These are phyloP conservation scores for Yarrowia sp. DNA, from an alignment of 805 yeast genomes.

Conservation along the genomic window DNA sequence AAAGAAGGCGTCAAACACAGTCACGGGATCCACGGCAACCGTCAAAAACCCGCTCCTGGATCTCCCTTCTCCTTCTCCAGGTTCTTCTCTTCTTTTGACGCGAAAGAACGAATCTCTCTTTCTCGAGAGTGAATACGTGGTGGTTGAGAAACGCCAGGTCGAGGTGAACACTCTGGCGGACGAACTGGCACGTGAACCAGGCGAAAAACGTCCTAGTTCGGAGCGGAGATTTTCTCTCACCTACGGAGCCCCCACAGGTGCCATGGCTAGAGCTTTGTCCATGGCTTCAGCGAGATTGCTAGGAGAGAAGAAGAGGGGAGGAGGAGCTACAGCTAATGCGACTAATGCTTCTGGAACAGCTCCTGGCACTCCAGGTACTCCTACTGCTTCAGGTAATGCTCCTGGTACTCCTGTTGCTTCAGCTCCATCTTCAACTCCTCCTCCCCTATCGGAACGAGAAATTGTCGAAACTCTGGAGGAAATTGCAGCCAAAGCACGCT, in stretches of 20 bases:
- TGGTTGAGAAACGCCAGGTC: constrained; percentile 91
- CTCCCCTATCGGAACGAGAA: constrained; percentile 4
- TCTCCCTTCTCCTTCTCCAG: constrained; percentile 26
- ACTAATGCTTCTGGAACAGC: too few relatives aligned
- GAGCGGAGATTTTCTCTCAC: constrained; percentile 49
- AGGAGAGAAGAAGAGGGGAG: constrained; percentile 54
- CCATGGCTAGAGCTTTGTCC: constrained; percentile 84
- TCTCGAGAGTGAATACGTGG: constrained; percentile 87
- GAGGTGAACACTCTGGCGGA: constrained; percentile 97
- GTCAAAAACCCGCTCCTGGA: constrained; percentile 27
- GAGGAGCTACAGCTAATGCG: too few relatives aligned
- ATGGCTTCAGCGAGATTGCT: constrained; percentile 87
- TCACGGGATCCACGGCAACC: background rate
- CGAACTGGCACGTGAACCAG: constrained; percentile 64
- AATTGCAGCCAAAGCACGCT: constrained; percentile 88
- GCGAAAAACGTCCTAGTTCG: constrained; percentile 1
- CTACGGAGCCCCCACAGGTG: constrained; percentile 72
- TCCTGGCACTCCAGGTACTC: too few relatives aligned
- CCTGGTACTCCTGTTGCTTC: too few relatives aligned
- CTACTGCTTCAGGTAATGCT: too few relatives aligned
- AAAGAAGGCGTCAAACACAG: background rate
- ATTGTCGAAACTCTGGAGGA: constrained; percentile 58
- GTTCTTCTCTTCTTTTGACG: constrained; percentile 1
- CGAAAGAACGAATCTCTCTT: constrained; percentile 28
- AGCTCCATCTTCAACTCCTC: too few relatives aligned